These are phyloP conservation scores for Phyllosticta citrichinensis DNA, from an alignment of 2,329 filamentous ascomycete genomes.

Conservation along the genomic window DNA sequence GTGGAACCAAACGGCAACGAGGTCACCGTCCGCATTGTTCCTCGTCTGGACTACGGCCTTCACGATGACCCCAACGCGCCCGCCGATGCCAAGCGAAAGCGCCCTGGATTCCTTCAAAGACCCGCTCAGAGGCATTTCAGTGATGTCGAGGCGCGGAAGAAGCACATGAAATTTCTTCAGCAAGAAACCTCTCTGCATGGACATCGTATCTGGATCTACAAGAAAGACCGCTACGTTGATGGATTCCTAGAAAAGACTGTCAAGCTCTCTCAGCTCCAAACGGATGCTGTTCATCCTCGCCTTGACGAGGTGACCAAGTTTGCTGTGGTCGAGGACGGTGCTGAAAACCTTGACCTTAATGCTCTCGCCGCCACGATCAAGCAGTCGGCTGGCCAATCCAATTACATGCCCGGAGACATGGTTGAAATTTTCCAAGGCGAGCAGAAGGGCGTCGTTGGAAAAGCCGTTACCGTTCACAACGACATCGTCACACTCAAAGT, in stretches of 20 bases:
- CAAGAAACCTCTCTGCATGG: conserved; percentile 43
- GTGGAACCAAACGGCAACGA: conserved; percentile 89
- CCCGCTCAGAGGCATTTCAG: conserved; percentile 88
- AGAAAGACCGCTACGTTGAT: conserved; percentile 81
- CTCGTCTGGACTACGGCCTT: conserved; percentile 81
- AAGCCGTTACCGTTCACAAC: conserved; percentile 72
- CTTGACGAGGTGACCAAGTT: conserved; percentile 96
- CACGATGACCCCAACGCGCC: conserved; percentile 59
- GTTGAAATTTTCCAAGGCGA: conserved; percentile 95
- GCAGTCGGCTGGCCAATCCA: conserved; percentile 67
- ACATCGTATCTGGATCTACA: conserved; percentile 67
- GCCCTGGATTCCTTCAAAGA: conserved; percentile 44
- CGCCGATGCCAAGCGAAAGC: conserved; percentile 63
- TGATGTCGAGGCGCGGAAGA: conserved; percentile 84
- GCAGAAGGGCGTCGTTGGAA: conserved; percentile 82
- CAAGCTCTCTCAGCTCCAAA: conserved; percentile 75
- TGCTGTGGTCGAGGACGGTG: conserved; percentile 81
- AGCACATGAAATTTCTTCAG: conserved; percentile 55
- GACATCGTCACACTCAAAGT: conserved; percentile 89
- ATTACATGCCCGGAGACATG: conserved; percentile 87
- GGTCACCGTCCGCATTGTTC: conserved; percentile 77
- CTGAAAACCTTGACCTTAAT: conserved; percentile 85
- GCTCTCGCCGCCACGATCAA: conserved; percentile 85
- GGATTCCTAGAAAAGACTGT: conserved; percentile 92
- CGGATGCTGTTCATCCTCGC: conserved; percentile 83